A percentile compares a stretch with the other conserved stretches of the same genome.
phyloP scores from a whole-genome alignment of 1,284 basidiomycete species.

The Chalciporus sp. region DNA sequence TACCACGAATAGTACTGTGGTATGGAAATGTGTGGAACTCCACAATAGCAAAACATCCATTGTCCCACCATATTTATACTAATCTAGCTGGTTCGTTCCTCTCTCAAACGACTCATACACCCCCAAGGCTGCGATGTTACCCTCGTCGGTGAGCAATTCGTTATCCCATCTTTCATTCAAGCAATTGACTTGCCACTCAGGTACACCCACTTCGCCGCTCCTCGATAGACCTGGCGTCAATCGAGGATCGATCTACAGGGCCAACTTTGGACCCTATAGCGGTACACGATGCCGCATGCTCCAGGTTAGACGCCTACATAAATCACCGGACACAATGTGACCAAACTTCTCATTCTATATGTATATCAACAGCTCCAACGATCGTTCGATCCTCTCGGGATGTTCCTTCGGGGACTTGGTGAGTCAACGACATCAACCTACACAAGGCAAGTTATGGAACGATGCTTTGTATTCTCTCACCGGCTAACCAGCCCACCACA shows the following conservation, averaged over 20 bases:
- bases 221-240: not conserved
- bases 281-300: not conserved
- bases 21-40: no score
- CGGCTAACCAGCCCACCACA: not conserved
- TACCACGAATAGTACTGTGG: no score
- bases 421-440: not conserved
- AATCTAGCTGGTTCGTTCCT: no score
- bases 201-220: not conserved
- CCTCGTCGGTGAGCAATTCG: not conserved
- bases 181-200: not conserved
- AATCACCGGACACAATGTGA: not conserved
- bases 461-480: not conserved
- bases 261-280: not conserved
- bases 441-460: not conserved
- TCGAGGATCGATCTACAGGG: not conserved
- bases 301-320: not conserved
- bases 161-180: not conserved
- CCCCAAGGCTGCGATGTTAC: no score
- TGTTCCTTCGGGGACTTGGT: not conserved
- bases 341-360: not conserved
- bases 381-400: not conserved
- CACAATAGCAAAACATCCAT: not conserved
- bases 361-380: not conserved
- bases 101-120: no score
- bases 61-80: not conserved